A percentile compares a stretch with the other conserved stretches of the same genome.
These are phyloP conservation scores for Colletotrichum sp. DNA, from an alignment of 2,329 filamentous ascomycete species.

Conservation along the genomic window DNA sequence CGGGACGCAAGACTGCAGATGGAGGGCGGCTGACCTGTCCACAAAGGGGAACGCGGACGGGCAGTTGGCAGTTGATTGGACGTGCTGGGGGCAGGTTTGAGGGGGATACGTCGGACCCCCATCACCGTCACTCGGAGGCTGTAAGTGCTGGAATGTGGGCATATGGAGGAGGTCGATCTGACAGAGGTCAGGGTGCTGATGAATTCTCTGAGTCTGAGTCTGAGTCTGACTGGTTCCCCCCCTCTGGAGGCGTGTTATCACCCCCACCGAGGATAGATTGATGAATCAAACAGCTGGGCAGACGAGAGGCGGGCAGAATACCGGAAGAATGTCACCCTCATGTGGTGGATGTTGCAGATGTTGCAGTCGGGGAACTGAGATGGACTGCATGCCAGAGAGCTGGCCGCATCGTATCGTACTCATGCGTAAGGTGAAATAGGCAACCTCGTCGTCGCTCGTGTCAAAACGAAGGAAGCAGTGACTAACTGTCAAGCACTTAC, in stretches of 20 bases:
- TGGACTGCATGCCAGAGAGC: background rate
- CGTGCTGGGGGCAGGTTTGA: background rate
- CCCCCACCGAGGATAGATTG: background rate
- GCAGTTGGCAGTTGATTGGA: background rate
- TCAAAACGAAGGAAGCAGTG: background rate
- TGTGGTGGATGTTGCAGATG: background rate
- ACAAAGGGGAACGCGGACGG: constrained; percentile 6
- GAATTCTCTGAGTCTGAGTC: background rate
- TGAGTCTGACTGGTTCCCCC: background rate
- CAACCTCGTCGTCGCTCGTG: background rate
- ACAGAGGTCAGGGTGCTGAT: background rate
- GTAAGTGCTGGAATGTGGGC: constrained; percentile 9
- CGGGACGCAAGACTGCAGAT: background rate
- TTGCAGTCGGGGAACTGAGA: background rate
- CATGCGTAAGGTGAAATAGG: background rate
- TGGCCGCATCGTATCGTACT: background rate
- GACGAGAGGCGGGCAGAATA: constrained; percentile 6
- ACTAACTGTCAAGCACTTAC: background rate
- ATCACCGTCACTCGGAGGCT: background rate
- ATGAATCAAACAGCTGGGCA: background rate
- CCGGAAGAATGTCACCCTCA: background rate
- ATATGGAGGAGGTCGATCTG: background rate
- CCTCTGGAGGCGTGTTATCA: background rate
- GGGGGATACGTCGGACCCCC: background rate
- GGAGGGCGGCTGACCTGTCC: constrained; percentile 16